phyloP scores from a whole-genome alignment of 2,329 filamentous ascomycete genomes.

The Pseudohalonectria lignicola region DNA sequence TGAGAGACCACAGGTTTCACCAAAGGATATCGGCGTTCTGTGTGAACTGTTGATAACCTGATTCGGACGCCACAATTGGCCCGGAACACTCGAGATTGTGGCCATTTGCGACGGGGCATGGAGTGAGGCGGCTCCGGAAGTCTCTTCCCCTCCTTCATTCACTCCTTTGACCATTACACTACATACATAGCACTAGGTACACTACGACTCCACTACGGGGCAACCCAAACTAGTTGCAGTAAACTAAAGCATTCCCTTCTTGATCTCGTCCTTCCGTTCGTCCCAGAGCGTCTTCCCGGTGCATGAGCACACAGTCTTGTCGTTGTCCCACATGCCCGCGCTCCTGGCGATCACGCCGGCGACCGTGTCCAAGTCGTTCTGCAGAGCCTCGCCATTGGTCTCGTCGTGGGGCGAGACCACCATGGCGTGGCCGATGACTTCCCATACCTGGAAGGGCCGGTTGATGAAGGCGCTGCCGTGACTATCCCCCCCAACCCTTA shows the following conservation, averaged over 20 bases:
- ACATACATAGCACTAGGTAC: no score
- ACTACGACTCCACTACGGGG: neutral
- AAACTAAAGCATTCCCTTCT: constrained; percentile 81
- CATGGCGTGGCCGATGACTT: constrained; percentile 89
- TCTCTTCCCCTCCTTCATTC: no score
- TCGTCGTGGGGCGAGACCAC: constrained; percentile 63
- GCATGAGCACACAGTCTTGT: constrained; percentile 96
- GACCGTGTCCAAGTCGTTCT: constrained; percentile 74
- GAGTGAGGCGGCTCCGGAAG: no score
- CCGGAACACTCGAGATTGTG: no score
- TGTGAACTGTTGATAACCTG: no score
- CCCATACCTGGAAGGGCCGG: constrained; percentile 79
- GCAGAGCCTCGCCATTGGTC: constrained; percentile 41
- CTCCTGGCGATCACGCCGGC: constrained; percentile 92
- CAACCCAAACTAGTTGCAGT: neutral
- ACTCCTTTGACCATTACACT: no score
- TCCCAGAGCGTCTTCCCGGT: constrained; percentile 98
- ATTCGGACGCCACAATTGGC: no score
- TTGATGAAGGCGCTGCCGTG: constrained; percentile 74
- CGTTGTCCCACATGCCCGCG: constrained; percentile 97
- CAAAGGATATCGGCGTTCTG: no score
- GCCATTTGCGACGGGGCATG: no score
- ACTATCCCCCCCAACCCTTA: constrained; percentile 67
- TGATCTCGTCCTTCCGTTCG: constrained; percentile 81
- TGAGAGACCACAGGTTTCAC: no score